Evolutionary conservation across 2,329 filamentous ascomycete genomes (phyloP).

Genomic region (Phialophora verrucosa): DNA sequence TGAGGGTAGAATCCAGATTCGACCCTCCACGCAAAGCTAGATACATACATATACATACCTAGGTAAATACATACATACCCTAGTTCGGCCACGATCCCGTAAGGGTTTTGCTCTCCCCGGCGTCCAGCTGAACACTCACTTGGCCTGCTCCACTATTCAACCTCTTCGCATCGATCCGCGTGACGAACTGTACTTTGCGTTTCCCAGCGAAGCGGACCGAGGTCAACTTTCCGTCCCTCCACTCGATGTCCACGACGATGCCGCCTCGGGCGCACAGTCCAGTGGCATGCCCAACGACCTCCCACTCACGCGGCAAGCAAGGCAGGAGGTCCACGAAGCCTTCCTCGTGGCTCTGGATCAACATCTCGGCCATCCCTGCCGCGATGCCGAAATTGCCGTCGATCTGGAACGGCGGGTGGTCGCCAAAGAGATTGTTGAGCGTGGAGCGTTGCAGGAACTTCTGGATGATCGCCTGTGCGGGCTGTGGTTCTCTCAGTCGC

Average conservation of each 20-base stretch:
- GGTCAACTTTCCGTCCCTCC: constrained; percentile 5
- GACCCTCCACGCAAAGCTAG: too few relatives aligned
- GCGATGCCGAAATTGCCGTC: constrained; percentile 59
- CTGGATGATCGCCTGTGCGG: constrained; percentile 48
- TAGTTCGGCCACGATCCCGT: neutral
- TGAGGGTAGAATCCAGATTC: too few relatives aligned
- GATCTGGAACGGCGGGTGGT: constrained; percentile 57
- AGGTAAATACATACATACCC: too few relatives aligned
- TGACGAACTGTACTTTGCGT: constrained; percentile 6
- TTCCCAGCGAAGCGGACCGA: constrained; percentile 6
- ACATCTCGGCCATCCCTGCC: constrained; percentile 55
- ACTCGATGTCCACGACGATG: constrained; percentile 12
- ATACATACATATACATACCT: too few relatives aligned
- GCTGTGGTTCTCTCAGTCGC: constrained; percentile 50
- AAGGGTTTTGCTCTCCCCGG: constrained; percentile 3
- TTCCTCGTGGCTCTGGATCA: constrained; percentile 48
- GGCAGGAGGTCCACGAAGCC: constrained; percentile 13
- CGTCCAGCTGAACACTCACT: neutral
- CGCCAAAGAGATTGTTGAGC: constrained; percentile 54
- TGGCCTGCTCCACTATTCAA: neutral
- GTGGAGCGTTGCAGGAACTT: constrained; percentile 51
- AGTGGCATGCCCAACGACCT: constrained; percentile 1
- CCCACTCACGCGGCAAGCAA: constrained; percentile 12
- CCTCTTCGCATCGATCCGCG: constrained; percentile 8
- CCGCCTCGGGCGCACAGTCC: constrained; percentile 17